Evolutionary conservation across 169 alveolate genomes (phyloP).

Genomic region (Eimeria maxima): DNA sequence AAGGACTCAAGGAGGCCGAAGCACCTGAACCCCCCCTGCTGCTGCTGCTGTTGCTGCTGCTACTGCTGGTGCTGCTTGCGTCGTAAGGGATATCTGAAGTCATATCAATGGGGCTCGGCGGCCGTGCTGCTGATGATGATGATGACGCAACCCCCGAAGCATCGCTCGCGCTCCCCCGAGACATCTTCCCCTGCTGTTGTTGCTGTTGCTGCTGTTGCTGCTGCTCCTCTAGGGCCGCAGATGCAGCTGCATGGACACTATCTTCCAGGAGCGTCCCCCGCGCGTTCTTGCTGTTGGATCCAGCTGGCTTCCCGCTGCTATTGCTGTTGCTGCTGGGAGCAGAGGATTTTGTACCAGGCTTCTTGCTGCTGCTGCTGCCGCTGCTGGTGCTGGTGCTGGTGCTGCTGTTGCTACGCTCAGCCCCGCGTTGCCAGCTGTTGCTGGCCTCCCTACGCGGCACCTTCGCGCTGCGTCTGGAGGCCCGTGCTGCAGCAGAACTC

Average conservation of each 20-base stretch:
- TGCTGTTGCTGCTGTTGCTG: background rate
- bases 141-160: background rate
- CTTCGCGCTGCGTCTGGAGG: background rate
- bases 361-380: background rate
- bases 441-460: background rate
- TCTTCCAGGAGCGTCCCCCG: background rate
- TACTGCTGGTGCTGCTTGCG: background rate
- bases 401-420: conserved; percentile 16
- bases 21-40: background rate
- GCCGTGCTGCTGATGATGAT: background rate
- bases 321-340: background rate
- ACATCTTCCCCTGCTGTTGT: background rate
- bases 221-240: conserved; percentile 25
- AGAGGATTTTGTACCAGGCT: background rate
- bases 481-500: background rate
- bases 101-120: background rate
- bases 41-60: background rate
- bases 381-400: background rate
- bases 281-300: background rate
- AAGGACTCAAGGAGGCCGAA: background rate
- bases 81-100: background rate
- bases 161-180: background rate
- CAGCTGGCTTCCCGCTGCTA: background rate
- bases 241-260: background rate
- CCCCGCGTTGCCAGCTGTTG: background rate